Conservation (phyloP, 2,329 filamentous ascomycete species). For the Talaromyces islandicus region DNA sequence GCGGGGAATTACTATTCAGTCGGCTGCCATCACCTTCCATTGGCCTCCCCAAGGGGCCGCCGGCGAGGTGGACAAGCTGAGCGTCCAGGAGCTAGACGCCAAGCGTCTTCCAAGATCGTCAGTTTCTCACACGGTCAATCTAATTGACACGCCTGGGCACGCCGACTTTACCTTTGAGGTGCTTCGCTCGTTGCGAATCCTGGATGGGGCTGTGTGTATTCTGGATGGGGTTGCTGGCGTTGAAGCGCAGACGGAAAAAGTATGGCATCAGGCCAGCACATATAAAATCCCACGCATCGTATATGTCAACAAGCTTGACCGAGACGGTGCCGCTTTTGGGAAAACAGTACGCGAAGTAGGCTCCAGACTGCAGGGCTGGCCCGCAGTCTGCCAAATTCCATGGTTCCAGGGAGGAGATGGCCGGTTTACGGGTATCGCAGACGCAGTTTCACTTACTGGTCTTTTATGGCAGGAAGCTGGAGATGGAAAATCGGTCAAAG, state of each 20-base stretch:
- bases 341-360: slow-evolving; percentile 82
- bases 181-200: slow-evolving; percentile 76
- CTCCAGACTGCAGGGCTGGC: slow-evolving; percentile 71
- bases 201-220: slow-evolving; percentile 89
- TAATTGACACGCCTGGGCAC: slow-evolving; percentile 95
- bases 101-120: slow-evolving; percentile 45
- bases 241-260: slow-evolving; percentile 93
- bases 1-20: slow-evolving; percentile 95
- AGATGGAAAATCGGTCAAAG: slow-evolving; percentile 58
- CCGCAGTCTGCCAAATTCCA: slow-evolving; percentile 87
- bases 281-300: slow-evolving; percentile 79
- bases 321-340: slow-evolving; percentile 75
- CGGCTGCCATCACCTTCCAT: slow-evolving; percentile 87
- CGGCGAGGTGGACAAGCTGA: slow-evolving; percentile 11
- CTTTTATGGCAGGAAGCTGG: slow-evolving; percentile 65
- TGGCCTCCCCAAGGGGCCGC: slow-evolving; percentile 61
- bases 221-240: slow-evolving; percentile 89
- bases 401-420: slow-evolving; percentile 77
- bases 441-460: slow-evolving; percentile 69
- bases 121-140: slow-evolving; percentile 66
- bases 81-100: slow-evolving; percentile 21
- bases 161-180: slow-evolving; percentile 98
- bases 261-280: slow-evolving; percentile 84
- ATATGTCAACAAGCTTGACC: slow-evolving; percentile 80
- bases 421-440: slow-evolving; percentile 74